Percentiles rank a stretch among this genome's conserved stretches.
Conservation (phyloP, 108 stramenopile genomes). For the Skeletonema marinoi region DNA sequence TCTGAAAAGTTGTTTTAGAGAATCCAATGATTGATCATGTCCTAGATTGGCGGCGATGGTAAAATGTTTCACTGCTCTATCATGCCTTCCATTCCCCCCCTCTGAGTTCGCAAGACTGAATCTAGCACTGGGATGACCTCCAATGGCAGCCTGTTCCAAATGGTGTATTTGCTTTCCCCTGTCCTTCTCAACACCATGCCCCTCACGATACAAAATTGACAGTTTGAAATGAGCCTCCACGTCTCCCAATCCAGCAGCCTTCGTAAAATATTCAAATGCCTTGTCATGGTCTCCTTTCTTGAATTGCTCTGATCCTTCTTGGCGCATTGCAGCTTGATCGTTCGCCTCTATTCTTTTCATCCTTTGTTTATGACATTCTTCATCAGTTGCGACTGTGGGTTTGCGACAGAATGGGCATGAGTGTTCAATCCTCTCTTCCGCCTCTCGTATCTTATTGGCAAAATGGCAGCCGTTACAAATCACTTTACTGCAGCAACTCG, state of each 20-base stretch:
- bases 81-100: no score
- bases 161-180: background rate
- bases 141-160: background rate
- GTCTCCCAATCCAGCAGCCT: background rate
- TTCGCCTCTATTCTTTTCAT: background rate
- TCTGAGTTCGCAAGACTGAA: background rate
- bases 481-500: no score
- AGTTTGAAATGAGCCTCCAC: background rate
- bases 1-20: no score
- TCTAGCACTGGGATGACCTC: background rate
- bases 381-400: background rate
- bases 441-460: no score
- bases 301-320: background rate
- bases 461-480: no score
- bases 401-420: background rate
- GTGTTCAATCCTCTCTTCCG: no score
- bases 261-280: background rate
- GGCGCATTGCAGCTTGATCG: background rate
- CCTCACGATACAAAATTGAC: background rate
- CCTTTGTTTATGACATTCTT: background rate
- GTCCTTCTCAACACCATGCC: background rate
- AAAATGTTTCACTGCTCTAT: background rate
- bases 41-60: no score
- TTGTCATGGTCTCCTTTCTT: background rate
- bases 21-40: no score